These are phyloP conservation scores for Spinacia oleracea DNA, from an alignment of 179 eudicot species.

Conservation along the genomic window DNA sequence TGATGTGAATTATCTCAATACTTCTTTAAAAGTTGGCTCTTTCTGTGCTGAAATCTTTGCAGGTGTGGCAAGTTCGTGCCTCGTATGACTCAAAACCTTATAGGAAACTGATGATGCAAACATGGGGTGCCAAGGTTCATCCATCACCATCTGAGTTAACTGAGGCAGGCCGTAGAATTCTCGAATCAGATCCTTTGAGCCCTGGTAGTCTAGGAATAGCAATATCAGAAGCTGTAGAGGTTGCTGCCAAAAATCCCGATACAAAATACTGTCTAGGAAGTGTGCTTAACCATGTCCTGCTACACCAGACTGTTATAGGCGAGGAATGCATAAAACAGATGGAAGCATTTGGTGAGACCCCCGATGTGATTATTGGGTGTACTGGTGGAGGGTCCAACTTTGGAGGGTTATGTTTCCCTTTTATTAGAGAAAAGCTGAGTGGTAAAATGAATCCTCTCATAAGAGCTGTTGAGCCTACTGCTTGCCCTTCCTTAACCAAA, in stretches of 20 bases:
- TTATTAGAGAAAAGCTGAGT: conserved; percentile 74
- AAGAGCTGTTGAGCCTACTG: conserved; percentile 92
- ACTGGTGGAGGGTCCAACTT: conserved; percentile 98
- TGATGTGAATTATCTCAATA: background rate
- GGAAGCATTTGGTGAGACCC: conserved; percentile 87
- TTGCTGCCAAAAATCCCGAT: conserved; percentile 65
- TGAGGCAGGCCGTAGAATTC: conserved; percentile 68
- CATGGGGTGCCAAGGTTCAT: conserved; percentile 94
- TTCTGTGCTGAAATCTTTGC: background rate
- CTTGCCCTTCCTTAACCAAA: conserved; percentile 91
- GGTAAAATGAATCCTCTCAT: conserved; percentile 86
- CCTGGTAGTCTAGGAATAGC: conserved; percentile 98
- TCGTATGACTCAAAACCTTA: conserved; percentile 96
- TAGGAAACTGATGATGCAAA: conserved; percentile 94
- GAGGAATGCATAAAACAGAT: conserved; percentile 95
- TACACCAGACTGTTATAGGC: conserved; percentile 94
- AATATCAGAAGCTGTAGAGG: conserved; percentile 93
- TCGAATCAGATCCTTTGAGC: conserved; percentile 62
- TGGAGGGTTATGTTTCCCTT: conserved; percentile 88
- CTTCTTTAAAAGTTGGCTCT: background rate
- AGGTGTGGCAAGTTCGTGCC: conserved; percentile 99
- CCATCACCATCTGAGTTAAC: conserved; percentile 89
- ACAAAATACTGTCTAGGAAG: conserved; percentile 96
- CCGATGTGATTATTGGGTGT: conserved; percentile 92
- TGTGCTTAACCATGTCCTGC: conserved; percentile 89